A percentile compares a stretch with the other conserved stretches of the same genome.
These are phyloP conservation scores for Lagenidium sp. DNA, from an alignment of 352 stramenopile genomes.

Conservation along the genomic window DNA sequence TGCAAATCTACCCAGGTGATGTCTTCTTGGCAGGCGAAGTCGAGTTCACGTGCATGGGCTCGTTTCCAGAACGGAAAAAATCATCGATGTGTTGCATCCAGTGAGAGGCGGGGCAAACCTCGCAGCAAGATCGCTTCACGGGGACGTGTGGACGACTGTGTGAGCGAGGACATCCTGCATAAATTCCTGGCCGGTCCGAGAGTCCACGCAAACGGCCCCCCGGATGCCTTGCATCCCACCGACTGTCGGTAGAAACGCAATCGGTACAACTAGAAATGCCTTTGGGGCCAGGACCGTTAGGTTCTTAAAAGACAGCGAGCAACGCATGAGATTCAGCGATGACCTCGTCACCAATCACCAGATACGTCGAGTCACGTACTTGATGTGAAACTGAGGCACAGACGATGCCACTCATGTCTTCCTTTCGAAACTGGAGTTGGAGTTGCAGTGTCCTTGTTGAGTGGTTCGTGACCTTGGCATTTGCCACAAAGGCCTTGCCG, in stretches of 20 bases:
- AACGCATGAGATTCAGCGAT: not conserved
- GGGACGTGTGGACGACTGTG: slow-evolving; percentile 26
- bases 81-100: slow-evolving; percentile 41
- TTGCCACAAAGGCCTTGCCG: slow-evolving; percentile 39
- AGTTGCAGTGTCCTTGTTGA: slow-evolving; percentile 44
- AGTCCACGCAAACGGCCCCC: slow-evolving; percentile 59
- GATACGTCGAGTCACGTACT: slow-evolving; percentile 17
- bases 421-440: slow-evolving; percentile 72
- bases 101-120: no score
- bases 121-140: no score
- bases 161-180: slow-evolving; percentile 41
- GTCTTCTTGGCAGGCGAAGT: slow-evolving; percentile 62
- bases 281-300: slow-evolving; percentile 46
- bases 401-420: slow-evolving; percentile 60
- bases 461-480: slow-evolving; percentile 57
- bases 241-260: slow-evolving; percentile 62
- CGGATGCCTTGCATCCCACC: slow-evolving; percentile 54
- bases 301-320: no score
- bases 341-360: not conserved
- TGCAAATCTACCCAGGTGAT: slow-evolving; percentile 56
- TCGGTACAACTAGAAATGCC: slow-evolving; percentile 22
- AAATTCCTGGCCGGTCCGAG: slow-evolving; percentile 52
- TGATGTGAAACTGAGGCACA: slow-evolving; percentile 66
- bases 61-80: slow-evolving; percentile 52
- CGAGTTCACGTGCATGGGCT: slow-evolving; percentile 65